Conservation (phyloP, 257 asterid genomes). For the Echites panduratus region DNA sequence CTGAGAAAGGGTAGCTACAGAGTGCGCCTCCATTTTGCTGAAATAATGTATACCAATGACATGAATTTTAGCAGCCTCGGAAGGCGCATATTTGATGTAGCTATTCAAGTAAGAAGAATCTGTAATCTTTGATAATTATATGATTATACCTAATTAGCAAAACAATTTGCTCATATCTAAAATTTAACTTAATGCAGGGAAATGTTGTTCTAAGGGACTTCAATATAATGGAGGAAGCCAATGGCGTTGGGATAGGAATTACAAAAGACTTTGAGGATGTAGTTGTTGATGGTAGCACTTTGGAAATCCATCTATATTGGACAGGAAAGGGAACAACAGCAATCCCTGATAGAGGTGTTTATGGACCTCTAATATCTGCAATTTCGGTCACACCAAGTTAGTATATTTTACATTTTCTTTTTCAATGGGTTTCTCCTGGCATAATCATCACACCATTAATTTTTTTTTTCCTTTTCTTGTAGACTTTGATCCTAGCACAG, state of each 20-base stretch:
- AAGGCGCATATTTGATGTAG: conserved; percentile 70
- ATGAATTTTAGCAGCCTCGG: conserved; percentile 62
- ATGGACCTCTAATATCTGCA: conserved; percentile 92
- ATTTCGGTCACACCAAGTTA: conserved; percentile 79
- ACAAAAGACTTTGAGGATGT: conserved; percentile 35
- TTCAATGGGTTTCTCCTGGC: neutral
- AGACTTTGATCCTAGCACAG: conserved; percentile 55
- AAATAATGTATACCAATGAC: conserved; percentile 54
- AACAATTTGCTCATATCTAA: neutral
- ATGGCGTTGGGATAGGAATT: conserved; percentile 56
- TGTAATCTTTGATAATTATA: neutral
- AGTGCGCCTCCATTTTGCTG: conserved; percentile 90
- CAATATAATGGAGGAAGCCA: conserved; percentile 55
- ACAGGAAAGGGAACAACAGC: conserved; percentile 85
- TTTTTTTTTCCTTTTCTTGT: conserved; percentile 13
- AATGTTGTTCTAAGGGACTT: conserved; percentile 55
- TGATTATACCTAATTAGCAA: neutral
- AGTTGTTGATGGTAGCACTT: conserved; percentile 53
- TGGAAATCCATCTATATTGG: conserved; percentile 94
- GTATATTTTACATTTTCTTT: conserved; percentile 16
- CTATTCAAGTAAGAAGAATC: conserved; percentile 66
- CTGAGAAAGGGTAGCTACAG: conserved; percentile 71
- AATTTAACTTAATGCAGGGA: conserved; percentile 45
- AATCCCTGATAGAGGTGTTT: conserved; percentile 72
- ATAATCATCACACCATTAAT: conserved; percentile 11